Evolutionary conservation across 345 rosid genomes (phyloP), one percentile per base, ranked within the genome.

Genomic region (Ceriops zippeliana): DNA sequence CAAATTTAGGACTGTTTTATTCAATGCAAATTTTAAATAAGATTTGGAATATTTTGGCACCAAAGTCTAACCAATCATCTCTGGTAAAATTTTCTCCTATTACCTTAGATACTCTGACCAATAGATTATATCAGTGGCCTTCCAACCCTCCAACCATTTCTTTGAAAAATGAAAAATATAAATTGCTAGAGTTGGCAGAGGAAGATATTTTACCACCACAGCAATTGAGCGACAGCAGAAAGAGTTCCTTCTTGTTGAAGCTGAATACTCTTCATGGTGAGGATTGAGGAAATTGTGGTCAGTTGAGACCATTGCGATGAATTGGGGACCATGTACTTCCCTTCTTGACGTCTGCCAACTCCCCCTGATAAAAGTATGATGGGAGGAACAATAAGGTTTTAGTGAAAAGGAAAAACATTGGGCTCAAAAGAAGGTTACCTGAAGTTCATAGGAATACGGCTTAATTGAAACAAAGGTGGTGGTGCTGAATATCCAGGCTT

Each of bases 401-500:
- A 21, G 2, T 7, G 46, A 19, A 64, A 32, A 21, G 47, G 0
- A 22, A 49, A 65, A 10, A 49, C 34, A 30, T n/a, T 4, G 13
- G 38, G 30, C 28, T 13, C 37, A 26, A 20, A 38, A 61, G 26
- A n/a, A 27, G 13, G 6, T 52, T 74, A 89, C 90, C 98, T 85
- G 79, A 90, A 85, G 81, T 79, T 85, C 79, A 89, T 69, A 57
- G 98, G 98, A 78, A 90, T 79, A 32, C 81, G 86, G 53, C 90
- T 87, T 49, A 90, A 67, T 57, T 85, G 97, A 74, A 89, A 82
- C 78, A 86, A 68, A 1, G 96, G 96, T 11, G 97, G 81, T 1
- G 97, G 97, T 4, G 96, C 90, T 10, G 96, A 90, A 71, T 93
- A 93, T 30, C 85, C 97, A 42, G 97, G 97, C 83, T 78, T 84